Evolutionary conservation across 306 rosid species (phyloP).

Genomic region (cucumber (Cucumis sativus)): Cucumber_9930_V3 NC_026660.2:24977501-24978000

Average conservation of each 20-base stretch:
- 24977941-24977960: conserved; percentile 50
- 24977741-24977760: conserved; percentile 71
- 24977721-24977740: conserved; percentile 62
- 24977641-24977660: conserved; percentile 64
- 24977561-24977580: conserved; percentile 85
- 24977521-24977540: background rate
- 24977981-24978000: conserved; percentile 75
- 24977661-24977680: conserved; percentile 72
- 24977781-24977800: conserved; percentile 83
- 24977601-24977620: conserved; percentile 92
- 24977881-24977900: conserved; percentile 83
- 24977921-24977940: conserved; percentile 50
- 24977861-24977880: conserved; percentile 51
- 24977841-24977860: conserved; percentile 48
- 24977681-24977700: conserved; percentile 19
- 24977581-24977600: conserved; percentile 71
- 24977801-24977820: conserved; percentile 82
- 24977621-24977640: conserved; percentile 93
- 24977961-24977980: conserved; percentile 94
- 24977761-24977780: conserved; percentile 44
- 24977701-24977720: conserved; percentile 20
- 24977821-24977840: conserved; percentile 90
- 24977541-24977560: conserved; percentile 19
- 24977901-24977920: conserved; percentile 79
- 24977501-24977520: conserved; percentile 53